Percentiles rank a stretch among this genome's conserved stretches.
Conservation (phyloP, 2,329 filamentous ascomycete species). For the Orbilia ellipsospora region DNA sequence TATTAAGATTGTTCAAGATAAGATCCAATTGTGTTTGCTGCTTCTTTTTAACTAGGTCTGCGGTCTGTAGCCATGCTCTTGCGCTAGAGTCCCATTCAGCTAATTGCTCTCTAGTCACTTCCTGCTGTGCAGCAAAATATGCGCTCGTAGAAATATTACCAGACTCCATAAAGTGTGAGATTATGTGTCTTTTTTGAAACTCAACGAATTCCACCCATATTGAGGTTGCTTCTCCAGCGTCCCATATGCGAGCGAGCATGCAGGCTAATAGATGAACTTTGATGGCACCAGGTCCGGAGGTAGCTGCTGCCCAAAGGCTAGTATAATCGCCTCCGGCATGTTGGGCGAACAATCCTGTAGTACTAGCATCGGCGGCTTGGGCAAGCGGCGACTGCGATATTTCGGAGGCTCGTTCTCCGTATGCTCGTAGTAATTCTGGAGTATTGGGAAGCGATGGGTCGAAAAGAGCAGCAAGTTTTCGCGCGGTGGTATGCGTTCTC, state of each 20-base stretch:
- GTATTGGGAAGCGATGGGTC: slow-evolving; percentile 33
- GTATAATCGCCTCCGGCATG: slow-evolving; percentile 59
- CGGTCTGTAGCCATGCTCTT: slow-evolving; percentile 60
- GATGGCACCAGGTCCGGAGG: slow-evolving; percentile 59
- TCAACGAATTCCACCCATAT: slow-evolving; percentile 62
- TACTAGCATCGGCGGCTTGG: slow-evolving; percentile 11
- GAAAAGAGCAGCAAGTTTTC: slow-evolving; percentile 46
- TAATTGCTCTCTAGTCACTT: slow-evolving; percentile 58
- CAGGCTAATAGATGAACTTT: slow-evolving; percentile 61
- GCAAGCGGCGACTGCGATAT: slow-evolving; percentile 48
- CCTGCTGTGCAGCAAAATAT: slow-evolving; percentile 54
- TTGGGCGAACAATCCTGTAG: slow-evolving; percentile 39
- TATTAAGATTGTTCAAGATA: slow-evolving; percentile 57
- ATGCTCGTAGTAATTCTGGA: slow-evolving; percentile 37
- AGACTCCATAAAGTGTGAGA: not conserved
- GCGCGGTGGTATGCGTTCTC: slow-evolving; percentile 25
- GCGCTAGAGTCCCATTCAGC: slow-evolving; percentile 61
- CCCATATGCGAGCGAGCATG: slow-evolving; percentile 62
- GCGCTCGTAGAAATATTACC: slow-evolving; percentile 4
- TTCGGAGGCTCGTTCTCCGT: slow-evolving; percentile 52
- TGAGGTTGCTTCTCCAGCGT: slow-evolving; percentile 59
- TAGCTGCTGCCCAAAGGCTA: slow-evolving; percentile 61
- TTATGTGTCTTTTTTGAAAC: slow-evolving; percentile 40
- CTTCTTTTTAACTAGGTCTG: slow-evolving; percentile 57
- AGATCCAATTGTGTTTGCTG: slow-evolving; percentile 59